Conservation (phyloP, 225 moss, liverwort and hornwort species). For the Pleurozium schreberi region DNA sequence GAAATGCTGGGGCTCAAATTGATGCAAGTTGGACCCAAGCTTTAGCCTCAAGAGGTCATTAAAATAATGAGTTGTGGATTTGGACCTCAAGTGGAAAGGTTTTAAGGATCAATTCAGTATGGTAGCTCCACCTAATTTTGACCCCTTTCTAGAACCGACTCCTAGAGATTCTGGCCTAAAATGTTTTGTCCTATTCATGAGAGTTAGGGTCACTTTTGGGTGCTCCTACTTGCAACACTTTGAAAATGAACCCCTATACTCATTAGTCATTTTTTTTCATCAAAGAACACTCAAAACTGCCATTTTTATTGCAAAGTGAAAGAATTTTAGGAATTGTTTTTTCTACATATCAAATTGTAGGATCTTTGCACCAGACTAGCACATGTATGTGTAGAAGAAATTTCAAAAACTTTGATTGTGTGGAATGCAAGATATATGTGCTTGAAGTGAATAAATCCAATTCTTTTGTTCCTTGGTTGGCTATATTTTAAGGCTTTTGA, state of each 20-base stretch:
- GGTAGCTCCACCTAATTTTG: too few relatives aligned
- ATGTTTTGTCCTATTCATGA: neutral
- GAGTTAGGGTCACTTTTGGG: too few relatives aligned
- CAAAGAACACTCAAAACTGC: neutral
- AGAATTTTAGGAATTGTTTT: accelerated
- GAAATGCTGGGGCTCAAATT: neutral
- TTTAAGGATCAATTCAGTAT: neutral
- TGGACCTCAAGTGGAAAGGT: neutral
- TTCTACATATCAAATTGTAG: neutral
- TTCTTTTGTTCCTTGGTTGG: accelerated
- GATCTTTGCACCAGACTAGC: neutral
- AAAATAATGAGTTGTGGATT: neutral
- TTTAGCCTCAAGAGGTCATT: neutral
- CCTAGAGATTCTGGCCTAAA: neutral
- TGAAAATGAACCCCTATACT: neutral
- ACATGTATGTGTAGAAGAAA: neutral
- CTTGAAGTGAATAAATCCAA: too few relatives aligned
- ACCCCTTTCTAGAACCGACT: neutral
- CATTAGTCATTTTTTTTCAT: neutral
- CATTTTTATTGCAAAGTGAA: neutral
- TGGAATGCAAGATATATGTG: neutral
- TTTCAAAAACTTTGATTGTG: accelerated
- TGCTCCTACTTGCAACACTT: neutral
- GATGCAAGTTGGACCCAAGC: neutral
- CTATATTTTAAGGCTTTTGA: neutral